A percentile compares a stretch with the other conserved stretches of the same genome.
Evolutionary conservation across 2,329 filamentous ascomycete genomes (phyloP).

Genomic region (Geosmithia flava): DNA sequence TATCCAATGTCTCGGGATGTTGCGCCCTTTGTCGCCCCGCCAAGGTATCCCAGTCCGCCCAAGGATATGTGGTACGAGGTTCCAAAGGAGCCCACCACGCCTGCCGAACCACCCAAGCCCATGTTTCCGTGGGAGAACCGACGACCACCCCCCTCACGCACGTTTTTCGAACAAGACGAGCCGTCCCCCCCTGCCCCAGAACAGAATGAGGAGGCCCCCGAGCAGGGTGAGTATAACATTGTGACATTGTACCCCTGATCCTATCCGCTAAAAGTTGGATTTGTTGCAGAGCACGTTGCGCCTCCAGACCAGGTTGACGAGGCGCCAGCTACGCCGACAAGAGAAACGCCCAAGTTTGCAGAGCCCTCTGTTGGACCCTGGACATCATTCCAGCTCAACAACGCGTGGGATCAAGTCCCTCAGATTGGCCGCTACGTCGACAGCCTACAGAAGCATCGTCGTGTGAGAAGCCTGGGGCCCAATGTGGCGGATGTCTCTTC

Average conservation of each 20-base stretch:
- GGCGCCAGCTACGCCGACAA: slow-evolving; percentile 28
- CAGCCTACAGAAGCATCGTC: slow-evolving; percentile 50
- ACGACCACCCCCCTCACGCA: slow-evolving; percentile 48
- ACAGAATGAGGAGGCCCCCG: not conserved
- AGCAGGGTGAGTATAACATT: slow-evolving; percentile 4
- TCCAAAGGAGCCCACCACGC: slow-evolving; percentile 49
- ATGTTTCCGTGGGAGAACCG: slow-evolving; percentile 88
- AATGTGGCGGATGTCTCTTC: slow-evolving; percentile 3
- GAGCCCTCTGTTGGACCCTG: slow-evolving; percentile 44
- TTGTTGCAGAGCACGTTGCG: no score
- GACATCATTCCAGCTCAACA: slow-evolving; percentile 61
- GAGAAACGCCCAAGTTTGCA: slow-evolving; percentile 25
- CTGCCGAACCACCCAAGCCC: slow-evolving; percentile 44
- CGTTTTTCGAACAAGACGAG: slow-evolving; percentile 32
- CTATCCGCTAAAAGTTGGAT: no score
- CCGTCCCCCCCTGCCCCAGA: slow-evolving; percentile 3
- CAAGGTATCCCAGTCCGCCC: slow-evolving; percentile 69
- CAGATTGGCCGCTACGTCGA: slow-evolving; percentile 84
- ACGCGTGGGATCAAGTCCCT: slow-evolving; percentile 88
- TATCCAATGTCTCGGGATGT: slow-evolving; percentile 77
- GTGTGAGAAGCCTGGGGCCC: slow-evolving; percentile 17
- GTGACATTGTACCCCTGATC: no score
- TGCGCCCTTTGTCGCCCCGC: slow-evolving; percentile 64
- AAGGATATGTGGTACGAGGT: slow-evolving; percentile 83
- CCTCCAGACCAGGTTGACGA: not conserved